phyloP scores from a whole-genome alignment of 306 rosid genomes.

The Dalbergia oliveri region DNA sequence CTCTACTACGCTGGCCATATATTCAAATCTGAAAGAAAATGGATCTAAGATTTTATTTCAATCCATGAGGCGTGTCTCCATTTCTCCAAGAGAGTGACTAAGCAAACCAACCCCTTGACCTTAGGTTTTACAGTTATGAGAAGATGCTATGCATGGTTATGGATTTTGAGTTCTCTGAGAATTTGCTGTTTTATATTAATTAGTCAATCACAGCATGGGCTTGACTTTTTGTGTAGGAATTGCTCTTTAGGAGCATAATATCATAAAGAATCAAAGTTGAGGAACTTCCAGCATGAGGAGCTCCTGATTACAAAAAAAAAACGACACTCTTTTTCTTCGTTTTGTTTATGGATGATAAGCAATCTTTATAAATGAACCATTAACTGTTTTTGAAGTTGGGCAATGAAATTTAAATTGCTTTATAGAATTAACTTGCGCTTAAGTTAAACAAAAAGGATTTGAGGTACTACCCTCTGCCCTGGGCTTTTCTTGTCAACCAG shows the following conservation, averaged over 20 bases:
- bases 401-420: conserved; percentile 26
- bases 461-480: neutral
- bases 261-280: conserved; percentile 12
- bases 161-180: conserved; percentile 23
- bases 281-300: conserved; percentile 15
- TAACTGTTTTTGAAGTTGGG: neutral
- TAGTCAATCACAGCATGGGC: neutral
- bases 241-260: conserved; percentile 17
- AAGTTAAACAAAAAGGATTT: conserved; percentile 29
- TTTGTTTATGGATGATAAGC: conserved; percentile 33
- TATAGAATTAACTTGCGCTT: conserved; percentile 2
- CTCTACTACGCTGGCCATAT: neutral
- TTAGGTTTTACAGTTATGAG: neutral
- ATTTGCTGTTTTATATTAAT: conserved; percentile 4
- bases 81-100: neutral
- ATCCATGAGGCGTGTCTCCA: neutral
- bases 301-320: conserved; percentile 9
- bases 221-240: conserved; percentile 2
- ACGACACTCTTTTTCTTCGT: neutral
- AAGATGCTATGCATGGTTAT: conserved; percentile 4
- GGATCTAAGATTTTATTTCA: neutral
- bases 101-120: neutral
- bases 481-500: conserved; percentile 24
- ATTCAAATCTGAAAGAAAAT: neutral
- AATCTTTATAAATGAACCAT: conserved; percentile 13